These are phyloP conservation scores for Aspergillus phoenicis DNA, from an alignment of 2,329 filamentous ascomycete genomes.

Conservation along the genomic window DNA sequence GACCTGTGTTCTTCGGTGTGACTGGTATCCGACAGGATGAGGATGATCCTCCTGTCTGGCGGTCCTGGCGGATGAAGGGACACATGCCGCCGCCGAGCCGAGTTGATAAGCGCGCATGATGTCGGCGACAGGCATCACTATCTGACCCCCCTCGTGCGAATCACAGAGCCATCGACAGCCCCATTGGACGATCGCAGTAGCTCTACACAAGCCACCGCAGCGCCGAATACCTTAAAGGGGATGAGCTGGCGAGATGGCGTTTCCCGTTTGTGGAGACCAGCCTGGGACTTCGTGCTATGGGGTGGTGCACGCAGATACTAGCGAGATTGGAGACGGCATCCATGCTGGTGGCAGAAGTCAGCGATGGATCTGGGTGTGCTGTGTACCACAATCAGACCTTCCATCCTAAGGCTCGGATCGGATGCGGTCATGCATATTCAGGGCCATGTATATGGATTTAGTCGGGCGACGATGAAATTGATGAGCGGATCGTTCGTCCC, in stretches of 20 bases:
- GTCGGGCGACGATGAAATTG: neutral
- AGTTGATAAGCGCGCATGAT: slow-evolving; percentile 1
- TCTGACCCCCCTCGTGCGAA: neutral
- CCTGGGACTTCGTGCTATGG: neutral
- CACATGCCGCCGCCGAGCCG: neutral
- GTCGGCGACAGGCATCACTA: neutral
- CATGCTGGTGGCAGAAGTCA: neutral
- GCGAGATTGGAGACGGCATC: neutral
- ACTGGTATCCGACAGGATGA: neutral
- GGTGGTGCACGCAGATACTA: neutral
- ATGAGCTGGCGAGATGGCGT: slow-evolving; percentile 1
- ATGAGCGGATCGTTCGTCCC: neutral
- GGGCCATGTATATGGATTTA: neutral
- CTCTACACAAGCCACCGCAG: slow-evolving; percentile 1
- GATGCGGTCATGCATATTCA: neutral
- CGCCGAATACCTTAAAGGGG: neutral
- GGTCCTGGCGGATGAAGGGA: neutral
- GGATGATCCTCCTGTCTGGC: neutral
- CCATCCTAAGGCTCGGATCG: neutral
- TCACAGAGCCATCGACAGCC: neutral
- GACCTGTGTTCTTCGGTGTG: neutral
- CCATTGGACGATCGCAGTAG: neutral
- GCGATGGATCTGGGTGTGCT: neutral
- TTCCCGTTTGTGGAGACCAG: neutral
- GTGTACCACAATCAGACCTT: neutral